A percentile compares a stretch with the other conserved stretches of the same genome.
phyloP scores from a whole-genome alignment of 495 filamentous ascomycete genomes.

The Neurospora tetrasperma region DNA sequence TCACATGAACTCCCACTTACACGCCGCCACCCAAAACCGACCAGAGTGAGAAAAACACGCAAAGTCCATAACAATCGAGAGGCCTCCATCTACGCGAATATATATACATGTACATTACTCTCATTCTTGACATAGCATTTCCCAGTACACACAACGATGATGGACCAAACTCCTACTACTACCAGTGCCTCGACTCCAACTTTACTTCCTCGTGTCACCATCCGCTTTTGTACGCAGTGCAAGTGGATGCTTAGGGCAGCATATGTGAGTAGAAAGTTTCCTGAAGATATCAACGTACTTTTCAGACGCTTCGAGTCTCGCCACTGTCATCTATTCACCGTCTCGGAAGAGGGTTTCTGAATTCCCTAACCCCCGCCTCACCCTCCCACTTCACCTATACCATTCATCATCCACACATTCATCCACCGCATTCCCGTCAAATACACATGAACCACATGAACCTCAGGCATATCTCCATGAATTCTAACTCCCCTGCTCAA shows the following conservation, averaged over 20 bases:
- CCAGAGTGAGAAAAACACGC: not conserved
- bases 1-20: not conserved
- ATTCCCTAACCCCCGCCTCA: not conserved
- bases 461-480: too few species aligned
- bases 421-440: not conserved
- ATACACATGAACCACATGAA: too few species aligned
- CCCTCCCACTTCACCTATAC: not conserved
- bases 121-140: not conserved
- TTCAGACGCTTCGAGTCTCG: not conserved
- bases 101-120: too few species aligned
- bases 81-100: not conserved
- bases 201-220: conserved; percentile 47
- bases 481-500: not conserved
- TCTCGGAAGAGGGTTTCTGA: not conserved
- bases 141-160: not conserved
- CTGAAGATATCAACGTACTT: not conserved
- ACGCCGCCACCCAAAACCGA: not conserved
- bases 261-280: conserved; percentile 46
- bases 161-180: not conserved
- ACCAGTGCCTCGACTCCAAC: conserved; percentile 9
- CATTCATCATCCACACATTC: not conserved
- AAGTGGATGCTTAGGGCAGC: conserved; percentile 87
- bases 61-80: not conserved
- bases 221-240: conserved; percentile 75
- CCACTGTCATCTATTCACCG: not conserved